A percentile compares a stretch with the other conserved stretches of the same genome.
Conservation (phyloP, 164 flowering plant species). For the Echeveria elegans region DNA sequence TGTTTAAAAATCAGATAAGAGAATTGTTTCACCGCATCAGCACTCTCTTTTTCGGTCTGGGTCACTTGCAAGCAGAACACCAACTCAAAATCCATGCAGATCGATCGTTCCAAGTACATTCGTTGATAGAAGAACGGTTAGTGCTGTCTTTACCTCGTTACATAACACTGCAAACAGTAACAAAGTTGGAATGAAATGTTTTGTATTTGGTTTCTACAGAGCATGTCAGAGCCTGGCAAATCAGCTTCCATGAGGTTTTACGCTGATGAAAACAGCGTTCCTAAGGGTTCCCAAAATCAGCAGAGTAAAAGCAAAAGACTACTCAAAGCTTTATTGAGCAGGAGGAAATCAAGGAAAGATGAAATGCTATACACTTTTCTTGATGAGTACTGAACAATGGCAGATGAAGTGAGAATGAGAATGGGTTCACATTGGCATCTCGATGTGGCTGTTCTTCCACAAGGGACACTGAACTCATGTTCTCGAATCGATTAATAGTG, state of each 20-base stretch:
- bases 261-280: constrained; percentile 28
- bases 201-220: constrained; percentile 22
- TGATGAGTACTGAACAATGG: constrained; percentile 50
- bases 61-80: constrained; percentile 41
- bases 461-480: too few species aligned
- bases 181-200: too few species aligned
- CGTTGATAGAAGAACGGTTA: constrained; percentile 33
- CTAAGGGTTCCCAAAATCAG: constrained; percentile 38
- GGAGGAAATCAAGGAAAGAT: constrained; percentile 72
- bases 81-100: constrained; percentile 36
- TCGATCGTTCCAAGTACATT: constrained; percentile 45
- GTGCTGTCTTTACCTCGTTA: background rate
- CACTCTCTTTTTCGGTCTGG: constrained; percentile 67
- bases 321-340: constrained; percentile 60
- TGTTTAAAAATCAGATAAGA: constrained; percentile 33
- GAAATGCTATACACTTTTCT: constrained; percentile 51
- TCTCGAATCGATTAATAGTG: too few species aligned
- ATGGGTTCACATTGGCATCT: too few species aligned
- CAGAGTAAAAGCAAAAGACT: constrained; percentile 71
- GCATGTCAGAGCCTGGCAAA: constrained; percentile 54
- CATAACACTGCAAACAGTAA: too few species aligned
- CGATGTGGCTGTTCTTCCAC: too few species aligned
- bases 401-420: background rate
- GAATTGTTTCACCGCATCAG: constrained; percentile 54
- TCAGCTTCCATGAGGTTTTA: constrained; percentile 52